Percentiles rank a stretch among this genome's conserved stretches.
Evolutionary conservation across 1,284 basidiomycete genomes (phyloP).

Genomic region (Athelia sp.): DNA sequence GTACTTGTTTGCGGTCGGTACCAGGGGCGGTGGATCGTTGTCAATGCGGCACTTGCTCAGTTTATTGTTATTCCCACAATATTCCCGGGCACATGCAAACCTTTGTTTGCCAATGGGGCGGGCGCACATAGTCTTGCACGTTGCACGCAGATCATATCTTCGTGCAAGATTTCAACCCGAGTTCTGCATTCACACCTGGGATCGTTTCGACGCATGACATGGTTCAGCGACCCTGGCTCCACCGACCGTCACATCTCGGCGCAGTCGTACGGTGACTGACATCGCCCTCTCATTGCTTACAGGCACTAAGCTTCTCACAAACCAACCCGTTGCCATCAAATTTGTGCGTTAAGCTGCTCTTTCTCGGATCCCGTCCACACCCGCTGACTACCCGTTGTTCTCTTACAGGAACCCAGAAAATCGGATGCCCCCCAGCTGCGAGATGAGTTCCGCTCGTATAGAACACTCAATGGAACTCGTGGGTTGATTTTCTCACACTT

Average conservation of each 20-base stretch:
- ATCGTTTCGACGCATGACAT: background rate
- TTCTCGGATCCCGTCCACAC: conserved; percentile 9
- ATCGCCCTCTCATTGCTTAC: conserved; percentile 1
- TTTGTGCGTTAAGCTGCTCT: conserved; percentile 60
- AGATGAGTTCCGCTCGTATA: conserved; percentile 97
- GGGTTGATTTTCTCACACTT: conserved; percentile 29
- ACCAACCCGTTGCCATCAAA: conserved; percentile 95
- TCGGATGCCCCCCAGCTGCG: conserved; percentile 96
- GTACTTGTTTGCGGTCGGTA: background rate
- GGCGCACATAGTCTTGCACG: too few species aligned
- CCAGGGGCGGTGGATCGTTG: background rate
- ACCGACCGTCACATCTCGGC: background rate
- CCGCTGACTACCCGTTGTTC: conserved; percentile 12
- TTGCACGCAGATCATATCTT: too few species aligned
- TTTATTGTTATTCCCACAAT: background rate
- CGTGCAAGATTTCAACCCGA: too few species aligned
- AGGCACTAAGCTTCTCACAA: conserved; percentile 88
- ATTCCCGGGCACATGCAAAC: background rate
- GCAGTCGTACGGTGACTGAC: background rate
- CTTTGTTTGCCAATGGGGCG: background rate
- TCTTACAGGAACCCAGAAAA: conserved; percentile 88
- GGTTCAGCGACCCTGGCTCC: background rate
- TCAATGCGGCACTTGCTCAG: too few species aligned
- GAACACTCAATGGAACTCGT: conserved; percentile 92
- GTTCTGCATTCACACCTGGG: too few species aligned